Evolutionary conservation across 768 basidiomycete genomes (phyloP), one percentile per base, ranked within the genome.

Genomic region (Boletus subparvulus): DNA sequence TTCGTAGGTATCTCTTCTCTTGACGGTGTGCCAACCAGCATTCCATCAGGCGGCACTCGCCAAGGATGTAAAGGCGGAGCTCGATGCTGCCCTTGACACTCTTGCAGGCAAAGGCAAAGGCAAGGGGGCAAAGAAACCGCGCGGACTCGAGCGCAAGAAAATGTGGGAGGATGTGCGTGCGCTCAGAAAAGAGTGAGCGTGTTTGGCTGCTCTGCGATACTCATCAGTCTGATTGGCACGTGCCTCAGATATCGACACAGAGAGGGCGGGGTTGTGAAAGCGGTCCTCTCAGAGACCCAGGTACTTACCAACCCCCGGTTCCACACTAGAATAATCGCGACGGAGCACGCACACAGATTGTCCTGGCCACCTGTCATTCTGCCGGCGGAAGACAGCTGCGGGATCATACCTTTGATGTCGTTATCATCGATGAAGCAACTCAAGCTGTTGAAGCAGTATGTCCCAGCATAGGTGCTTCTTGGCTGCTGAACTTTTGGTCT

Each of bases 391-490:
- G 88, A 21, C 92, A 95, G 61, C 73, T 98, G 8, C 80, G 82
- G 42, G 83, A 87, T 56, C 80, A 86, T 54, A 73, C 80, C 2
- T 99, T 99, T 65, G 97, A 99, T 67, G 89, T 96, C 0, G 84
- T 94, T 12, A 88, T 99, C 45, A 95, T 99, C 52, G 97, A 99
- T 62, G 97, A 99, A 74, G 97, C 97, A 0, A 98, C 97, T 0
- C 97, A 98, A 70, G 96, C 95, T 4, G 67, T 97, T 14, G 96
- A 99, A 74, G 93, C 94, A 24, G 94, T 94, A 67, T 56, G 83
- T 69, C 12, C 19, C n/a, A 17, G 7, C 24, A 37, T 32, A 21
- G 6, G 40, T 32, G 0, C 19, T 14, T 28, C 8, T 43, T 30
- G 21, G 10, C 4, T 3, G 3, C 51, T 63, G 16, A 62, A 40